phyloP scores from a whole-genome alignment of 2,329 filamentous ascomycete species.

The Xylariaceae sp. region DNA sequence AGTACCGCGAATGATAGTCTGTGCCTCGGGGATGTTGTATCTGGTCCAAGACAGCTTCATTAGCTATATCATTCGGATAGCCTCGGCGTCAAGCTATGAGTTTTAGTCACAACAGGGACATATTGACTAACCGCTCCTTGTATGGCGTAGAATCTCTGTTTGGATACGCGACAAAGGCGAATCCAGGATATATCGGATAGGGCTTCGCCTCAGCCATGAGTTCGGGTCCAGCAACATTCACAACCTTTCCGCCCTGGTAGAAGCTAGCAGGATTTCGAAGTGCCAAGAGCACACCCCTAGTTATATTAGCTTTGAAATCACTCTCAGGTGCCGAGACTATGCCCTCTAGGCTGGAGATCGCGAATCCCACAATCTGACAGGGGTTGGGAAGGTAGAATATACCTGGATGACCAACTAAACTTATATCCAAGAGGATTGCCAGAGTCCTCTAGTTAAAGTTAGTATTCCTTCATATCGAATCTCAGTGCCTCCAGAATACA shows the following conservation, averaged over 20 bases:
- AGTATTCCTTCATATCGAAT: not conserved
- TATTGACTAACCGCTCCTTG: slow-evolving; percentile 65
- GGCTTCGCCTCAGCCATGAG: slow-evolving; percentile 89
- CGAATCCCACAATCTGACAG: not conserved
- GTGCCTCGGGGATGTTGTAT: slow-evolving; percentile 89
- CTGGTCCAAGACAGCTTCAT: not conserved
- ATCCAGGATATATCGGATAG: slow-evolving; percentile 84
- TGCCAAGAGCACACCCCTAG: slow-evolving; percentile 83
- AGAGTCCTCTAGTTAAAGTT: slow-evolving; percentile 18
- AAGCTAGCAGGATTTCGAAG: slow-evolving; percentile 85
- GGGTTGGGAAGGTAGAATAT: not conserved
- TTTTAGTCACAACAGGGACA: too few species aligned
- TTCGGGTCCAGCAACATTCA: slow-evolving; percentile 64
- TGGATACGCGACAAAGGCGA: slow-evolving; percentile 88
- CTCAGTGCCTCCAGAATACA: slow-evolving; percentile 23
- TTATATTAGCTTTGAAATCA: slow-evolving; percentile 65
- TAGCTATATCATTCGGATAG: too few species aligned
- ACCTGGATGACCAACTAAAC: slow-evolving; percentile 67
- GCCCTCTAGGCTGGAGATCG: not conserved
- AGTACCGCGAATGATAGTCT: slow-evolving; percentile 85
- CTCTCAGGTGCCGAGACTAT: slow-evolving; percentile 25
- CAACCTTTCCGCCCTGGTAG: slow-evolving; percentile 79
- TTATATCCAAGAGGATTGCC: slow-evolving; percentile 72
- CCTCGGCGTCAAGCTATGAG: too few species aligned
- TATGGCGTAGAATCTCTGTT: slow-evolving; percentile 91